Base-by-base conservation (phyloP, 2,329 filamentous ascomycete species). In the Trichoderma sp. region DNA sequence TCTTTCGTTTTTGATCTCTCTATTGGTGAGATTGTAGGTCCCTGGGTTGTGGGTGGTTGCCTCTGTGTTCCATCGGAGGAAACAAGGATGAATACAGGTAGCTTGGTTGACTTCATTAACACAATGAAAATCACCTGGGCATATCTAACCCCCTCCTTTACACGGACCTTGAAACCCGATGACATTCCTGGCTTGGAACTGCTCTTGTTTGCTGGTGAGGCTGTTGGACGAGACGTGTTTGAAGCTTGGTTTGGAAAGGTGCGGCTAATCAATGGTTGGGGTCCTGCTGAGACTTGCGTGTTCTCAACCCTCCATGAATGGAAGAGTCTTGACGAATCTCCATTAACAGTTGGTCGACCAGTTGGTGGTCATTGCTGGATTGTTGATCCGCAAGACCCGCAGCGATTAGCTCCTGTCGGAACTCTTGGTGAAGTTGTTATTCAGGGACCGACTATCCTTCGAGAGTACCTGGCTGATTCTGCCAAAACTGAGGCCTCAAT, bases 381-480 rank as follows among this genome's bases (percentile, higher is more conserved):
- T 28, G 72, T 73, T 47, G 65, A 73, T 62, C 59, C 70, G 9
- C 39, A 66, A 3, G 32, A 73, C 55, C 72, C 58, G 8, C 65
- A 70, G 39, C 28, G 43, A 28, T 17, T 73, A 7, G 72, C 70
- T 50, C 67, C 73, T 13, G 6, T 68, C 15, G 71, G 73, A 23
- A 55, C 53, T 13, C n/a, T 73, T 20, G 72, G 73, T 15, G 73
- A 74, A 47, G 59, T 74, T 23, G 70, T 74, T 6, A 73, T 74
- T 34, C 70, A 76, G n/a, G 73, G 75, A 1, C 85, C 85, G 3
- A 72, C 74, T 3, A 62, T 88, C 8, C 84, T 83, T 28, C 79
- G 82, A 30, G 85, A 85, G 50, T 88, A 88, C 68, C 68, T 75
- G 5, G 68, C 71, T 3, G 73, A 75, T 28, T 28, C 62, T 2